A percentile compares a stretch with the other conserved stretches of the same genome.
Conservation (phyloP, 1,284 basidiomycete genomes). For the Tremellales sp. region DNA sequence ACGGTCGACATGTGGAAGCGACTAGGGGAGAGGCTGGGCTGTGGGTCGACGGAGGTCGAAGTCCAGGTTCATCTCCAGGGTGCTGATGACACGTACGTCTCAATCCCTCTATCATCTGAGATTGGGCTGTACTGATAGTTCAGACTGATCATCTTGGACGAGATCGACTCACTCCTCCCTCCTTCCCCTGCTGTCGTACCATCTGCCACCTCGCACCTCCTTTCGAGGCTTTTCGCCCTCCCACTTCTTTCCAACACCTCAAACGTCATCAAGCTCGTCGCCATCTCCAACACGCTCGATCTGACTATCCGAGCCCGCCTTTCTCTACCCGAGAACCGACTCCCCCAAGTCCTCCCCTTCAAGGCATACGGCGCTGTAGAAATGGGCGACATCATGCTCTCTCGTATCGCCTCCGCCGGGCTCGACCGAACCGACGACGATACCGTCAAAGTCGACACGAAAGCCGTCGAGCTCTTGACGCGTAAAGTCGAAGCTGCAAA, state of each 20-base stretch:
- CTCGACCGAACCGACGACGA: conserved; percentile 8
- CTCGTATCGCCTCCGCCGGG: conserved; percentile 28
- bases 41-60: conserved; percentile 32
- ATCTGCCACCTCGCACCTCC: conserved; percentile 39
- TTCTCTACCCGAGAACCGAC: conserved; percentile 32
- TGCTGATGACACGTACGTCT: conserved; percentile 22
- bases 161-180: conserved; percentile 48
- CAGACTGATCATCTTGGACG: conserved; percentile 46
- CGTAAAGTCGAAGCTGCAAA: conserved; percentile 49
- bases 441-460: conserved; percentile 38
- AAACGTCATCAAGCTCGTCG: conserved; percentile 39
- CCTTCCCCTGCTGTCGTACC: conserved; percentile 31
- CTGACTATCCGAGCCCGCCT: conserved; percentile 45
- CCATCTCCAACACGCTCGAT: conserved; percentile 50
- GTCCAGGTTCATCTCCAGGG: conserved; percentile 22
- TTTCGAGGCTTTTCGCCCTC: conserved; percentile 44
- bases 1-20: conserved; percentile 36
- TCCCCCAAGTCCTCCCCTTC: conserved; percentile 44
- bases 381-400: conserved; percentile 43
- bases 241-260: conserved; percentile 26
- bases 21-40: conserved; percentile 30
- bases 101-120: neutral
- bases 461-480: conserved; percentile 44
- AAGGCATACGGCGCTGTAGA: conserved; percentile 42
- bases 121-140: conserved; percentile 4